Percentiles rank a stretch among this genome's conserved stretches.
phyloP scores from a whole-genome alignment of 1,139 yeast genomes.

The Geotrichum europaeum region DNA sequence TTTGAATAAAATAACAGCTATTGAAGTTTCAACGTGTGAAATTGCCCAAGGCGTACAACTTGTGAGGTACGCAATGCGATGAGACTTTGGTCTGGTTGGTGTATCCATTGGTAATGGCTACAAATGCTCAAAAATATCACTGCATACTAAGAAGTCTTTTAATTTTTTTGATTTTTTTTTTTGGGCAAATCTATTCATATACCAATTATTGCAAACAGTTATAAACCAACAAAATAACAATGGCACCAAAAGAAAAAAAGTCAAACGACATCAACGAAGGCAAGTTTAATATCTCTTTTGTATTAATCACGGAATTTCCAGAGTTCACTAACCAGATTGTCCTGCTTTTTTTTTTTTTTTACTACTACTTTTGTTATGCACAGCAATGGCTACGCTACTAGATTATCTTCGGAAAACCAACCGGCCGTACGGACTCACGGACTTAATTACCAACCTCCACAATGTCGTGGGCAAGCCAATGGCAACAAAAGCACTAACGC shows the following conservation, averaged over 20 bases:
- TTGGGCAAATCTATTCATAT: too few species aligned
- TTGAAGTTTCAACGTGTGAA: too few species aligned
- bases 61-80: too few species aligned
- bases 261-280: conserved; percentile 17
- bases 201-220: too few species aligned
- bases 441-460: conserved; percentile 37
- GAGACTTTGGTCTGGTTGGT: too few species aligned
- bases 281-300: conserved; percentile 1
- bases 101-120: too few species aligned
- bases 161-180: too few species aligned
- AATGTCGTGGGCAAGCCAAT: conserved; percentile 31
- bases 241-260: conserved; percentile 14
- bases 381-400: conserved; percentile 21
- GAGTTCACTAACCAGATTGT: neutral
- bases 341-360: neutral
- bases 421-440: conserved; percentile 39
- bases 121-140: too few species aligned
- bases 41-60: too few species aligned
- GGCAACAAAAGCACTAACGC: conserved; percentile 31
- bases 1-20: too few species aligned
- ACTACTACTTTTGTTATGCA: neutral
- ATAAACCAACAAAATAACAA: neutral
- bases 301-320: neutral
- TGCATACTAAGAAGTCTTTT: too few species aligned
- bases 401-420: conserved; percentile 37